phyloP scores from a whole-genome alignment of 2,329 filamentous ascomycete species.

The Aspergillus sp. region DNA sequence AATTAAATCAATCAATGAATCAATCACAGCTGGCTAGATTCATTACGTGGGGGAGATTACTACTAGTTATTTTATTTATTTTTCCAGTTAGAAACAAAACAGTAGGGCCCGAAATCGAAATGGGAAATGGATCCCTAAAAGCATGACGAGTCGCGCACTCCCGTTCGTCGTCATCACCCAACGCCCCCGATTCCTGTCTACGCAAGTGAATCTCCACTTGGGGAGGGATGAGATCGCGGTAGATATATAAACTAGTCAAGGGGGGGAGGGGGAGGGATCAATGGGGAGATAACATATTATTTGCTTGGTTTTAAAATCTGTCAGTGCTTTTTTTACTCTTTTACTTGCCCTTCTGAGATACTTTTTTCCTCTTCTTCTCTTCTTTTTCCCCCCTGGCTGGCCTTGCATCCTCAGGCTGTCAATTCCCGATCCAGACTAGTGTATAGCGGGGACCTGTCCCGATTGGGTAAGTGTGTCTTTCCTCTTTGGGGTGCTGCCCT shows the following conservation, averaged over 20 bases:
- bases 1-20: too few species aligned
- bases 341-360: neutral
- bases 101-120: too few species aligned
- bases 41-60: neutral
- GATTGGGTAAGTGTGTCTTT: conserved; percentile 23
- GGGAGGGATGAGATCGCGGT: neutral
- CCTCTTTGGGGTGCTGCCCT: conserved; percentile 31
- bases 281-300: neutral
- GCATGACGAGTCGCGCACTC: conserved; percentile 7
- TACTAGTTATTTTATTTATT: too few species aligned
- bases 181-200: conserved; percentile 5
- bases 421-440: conserved; percentile 18
- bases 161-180: conserved; percentile 12
- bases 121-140: neutral
- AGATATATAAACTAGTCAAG: neutral
- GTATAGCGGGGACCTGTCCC: conserved; percentile 27
- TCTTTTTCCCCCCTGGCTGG: neutral
- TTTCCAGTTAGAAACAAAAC: too few species aligned
- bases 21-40: neutral
- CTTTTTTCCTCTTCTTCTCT: conserved; percentile 2
- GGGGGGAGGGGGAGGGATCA: neutral
- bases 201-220: conserved; percentile 9
- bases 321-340: neutral
- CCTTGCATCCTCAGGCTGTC: conserved; percentile 15
- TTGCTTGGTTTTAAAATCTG: neutral